Base-by-base conservation (phyloP, 495 filamentous ascomycete genomes). In the Aspergillus asperescens region DNA sequence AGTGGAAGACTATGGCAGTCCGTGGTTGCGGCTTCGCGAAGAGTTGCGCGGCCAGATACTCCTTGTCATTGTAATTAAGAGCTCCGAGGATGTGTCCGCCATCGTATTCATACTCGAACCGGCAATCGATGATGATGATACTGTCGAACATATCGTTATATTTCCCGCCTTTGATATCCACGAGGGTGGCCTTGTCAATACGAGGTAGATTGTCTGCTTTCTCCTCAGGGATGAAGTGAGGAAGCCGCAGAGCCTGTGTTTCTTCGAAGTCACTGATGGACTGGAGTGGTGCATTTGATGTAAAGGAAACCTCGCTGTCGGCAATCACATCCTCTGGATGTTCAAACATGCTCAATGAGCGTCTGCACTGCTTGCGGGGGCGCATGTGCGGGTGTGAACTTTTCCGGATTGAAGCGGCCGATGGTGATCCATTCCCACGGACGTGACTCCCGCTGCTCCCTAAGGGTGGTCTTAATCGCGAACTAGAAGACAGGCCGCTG, bases 81-180 rank as follows among this genome's bases (percentile, higher is more conserved):
- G 94, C 94, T 0, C 87, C 87, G 42, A 87, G 78, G 55, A 99
- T 95, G 63, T 99, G 94, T 15, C 94, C 94, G 38, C 94, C 94
- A 25, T 95, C 85, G 66, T 91, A 99, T 70, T 99, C 94, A 66
- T 97, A 99, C 69, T 97, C 94, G 65, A 99, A 99, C 9, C 93
- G 87, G 64, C 94, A 99, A 62, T 99, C 94, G 46, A 99, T 82
- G 57, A 99, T 75, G 66, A 93, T 77, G 55, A 86, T 83, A 53
- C 89, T 79, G 45, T 88, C 83, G 61, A 84, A 97, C 1, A 78
- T 59, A 13, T 81, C 76, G 51, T 81, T 80, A 66, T 84, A 96
- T 59, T 88, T 86, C 31, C 89, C 89, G 67, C 95, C 87, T 41
- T 97, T 75, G n/a, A 99, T 78, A 10, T 88, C 80, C 43, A 94